Conservation (phyloP, 2,329 filamentous ascomycete genomes). For the Hyphodiscus sp. region DNA sequence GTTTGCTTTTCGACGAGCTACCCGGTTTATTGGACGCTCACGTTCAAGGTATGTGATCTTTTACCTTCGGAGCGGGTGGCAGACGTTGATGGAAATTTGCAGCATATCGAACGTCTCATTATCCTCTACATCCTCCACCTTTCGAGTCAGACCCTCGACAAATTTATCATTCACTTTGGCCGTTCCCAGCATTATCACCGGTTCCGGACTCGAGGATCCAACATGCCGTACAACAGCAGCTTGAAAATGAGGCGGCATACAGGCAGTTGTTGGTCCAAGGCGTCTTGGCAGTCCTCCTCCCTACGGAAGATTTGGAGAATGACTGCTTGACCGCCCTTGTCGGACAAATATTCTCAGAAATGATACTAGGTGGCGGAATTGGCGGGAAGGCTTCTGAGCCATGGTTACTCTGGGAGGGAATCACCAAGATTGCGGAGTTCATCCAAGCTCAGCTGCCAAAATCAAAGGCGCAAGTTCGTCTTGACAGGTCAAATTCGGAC, state of each 20-base stretch:
- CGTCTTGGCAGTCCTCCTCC: constrained; percentile 74
- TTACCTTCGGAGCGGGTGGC: not conserved
- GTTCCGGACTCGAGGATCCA: constrained; percentile 50
- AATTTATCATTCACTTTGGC: constrained; percentile 78
- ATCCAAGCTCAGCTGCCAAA: constrained; percentile 33
- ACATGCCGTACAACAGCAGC: constrained; percentile 52
- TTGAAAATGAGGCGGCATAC: constrained; percentile 74
- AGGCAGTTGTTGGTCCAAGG: constrained; percentile 83
- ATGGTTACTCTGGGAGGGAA: constrained; percentile 80
- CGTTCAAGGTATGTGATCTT: constrained; percentile 58
- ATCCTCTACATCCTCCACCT: constrained; percentile 49
- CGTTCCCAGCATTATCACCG: constrained; percentile 74
- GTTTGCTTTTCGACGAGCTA: constrained; percentile 79
- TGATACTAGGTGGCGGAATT: constrained; percentile 78
- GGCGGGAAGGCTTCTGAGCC: constrained; percentile 77
- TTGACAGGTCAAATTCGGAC: constrained; percentile 29
- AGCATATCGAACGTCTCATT: constrained; percentile 69
- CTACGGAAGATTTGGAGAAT: constrained; percentile 88
- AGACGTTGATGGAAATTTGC: constrained; percentile 7
- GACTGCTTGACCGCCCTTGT: constrained; percentile 77
- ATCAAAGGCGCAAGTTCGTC: constrained; percentile 25
- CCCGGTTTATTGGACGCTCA: constrained; percentile 76
- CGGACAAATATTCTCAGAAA: constrained; percentile 80
- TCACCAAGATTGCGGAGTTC: constrained; percentile 61
- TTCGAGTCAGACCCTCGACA: constrained; percentile 56